Evolutionary conservation across 1,284 basidiomycete genomes (phyloP).

Genomic region (Ustilago hordei): DNA sequence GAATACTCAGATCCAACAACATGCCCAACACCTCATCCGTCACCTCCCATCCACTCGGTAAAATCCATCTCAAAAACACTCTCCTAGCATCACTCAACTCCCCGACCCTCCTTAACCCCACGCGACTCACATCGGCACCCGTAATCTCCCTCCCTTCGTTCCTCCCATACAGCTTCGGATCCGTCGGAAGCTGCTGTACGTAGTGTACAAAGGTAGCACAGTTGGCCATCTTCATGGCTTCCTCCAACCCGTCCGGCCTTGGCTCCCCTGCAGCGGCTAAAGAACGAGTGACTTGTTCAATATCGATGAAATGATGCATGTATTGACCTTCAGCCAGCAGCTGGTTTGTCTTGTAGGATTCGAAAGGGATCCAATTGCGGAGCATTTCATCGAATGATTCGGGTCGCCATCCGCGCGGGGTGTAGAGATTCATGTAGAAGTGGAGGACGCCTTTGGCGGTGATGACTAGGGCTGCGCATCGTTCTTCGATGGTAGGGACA

Average conservation of each 20-base stretch:
- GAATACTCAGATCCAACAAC: conserved; percentile 60
- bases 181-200: conserved; percentile 50
- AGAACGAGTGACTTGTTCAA: conserved; percentile 39
- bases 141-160: conserved; percentile 32
- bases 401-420: conserved; percentile 32
- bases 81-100: conserved; percentile 57
- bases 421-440: conserved; percentile 50
- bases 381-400: conserved; percentile 52
- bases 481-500: conserved; percentile 45
- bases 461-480: conserved; percentile 50
- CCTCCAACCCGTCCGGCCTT: conserved; percentile 37
- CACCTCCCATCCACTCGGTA: conserved; percentile 41
- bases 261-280: conserved; percentile 23
- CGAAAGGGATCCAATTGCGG: conserved; percentile 53
- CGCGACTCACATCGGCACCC: conserved; percentile 24
- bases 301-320: conserved; percentile 57
- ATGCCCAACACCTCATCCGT: conserved; percentile 51
- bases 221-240: conserved; percentile 58
- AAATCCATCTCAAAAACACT: conserved; percentile 54
- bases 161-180: conserved; percentile 25
- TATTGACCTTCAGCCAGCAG: conserved; percentile 53
- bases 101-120: conserved; percentile 41
- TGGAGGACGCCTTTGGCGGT: conserved; percentile 52
- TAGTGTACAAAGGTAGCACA: conserved; percentile 61
- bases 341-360: conserved; percentile 56